phyloP scores from a whole-genome alignment of 2,329 filamentous ascomycete species.

The Colletotrichum lentis region DNA sequence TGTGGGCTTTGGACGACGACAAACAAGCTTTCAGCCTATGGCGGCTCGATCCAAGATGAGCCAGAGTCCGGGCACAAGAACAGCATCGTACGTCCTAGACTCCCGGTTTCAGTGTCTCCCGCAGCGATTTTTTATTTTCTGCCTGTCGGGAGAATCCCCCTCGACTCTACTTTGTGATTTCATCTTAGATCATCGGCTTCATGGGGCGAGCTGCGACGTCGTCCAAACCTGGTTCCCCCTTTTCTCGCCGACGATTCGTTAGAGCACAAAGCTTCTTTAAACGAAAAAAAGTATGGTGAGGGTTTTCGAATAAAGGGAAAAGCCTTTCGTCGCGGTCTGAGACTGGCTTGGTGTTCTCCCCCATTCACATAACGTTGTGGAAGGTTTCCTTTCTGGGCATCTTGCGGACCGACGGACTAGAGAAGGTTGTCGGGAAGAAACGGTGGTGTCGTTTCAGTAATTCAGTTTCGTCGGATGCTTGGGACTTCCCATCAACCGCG shows the following conservation, averaged over 20 bases:
- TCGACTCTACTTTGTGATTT: background rate
- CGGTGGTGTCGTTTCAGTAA: background rate
- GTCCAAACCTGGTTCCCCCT: background rate
- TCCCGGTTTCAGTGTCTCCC: background rate
- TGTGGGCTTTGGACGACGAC: background rate
- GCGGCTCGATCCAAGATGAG: background rate
- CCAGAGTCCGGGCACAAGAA: background rate
- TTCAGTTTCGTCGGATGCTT: background rate
- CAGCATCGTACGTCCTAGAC: background rate
- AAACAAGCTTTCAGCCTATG: background rate
- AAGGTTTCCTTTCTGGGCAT: background rate
- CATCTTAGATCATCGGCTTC: conserved; percentile 5
- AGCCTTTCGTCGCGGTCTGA: no score
- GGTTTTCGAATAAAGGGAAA: background rate
- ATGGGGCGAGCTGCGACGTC: background rate
- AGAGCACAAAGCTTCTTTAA: no score
- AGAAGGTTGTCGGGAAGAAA: background rate
- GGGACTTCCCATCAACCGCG: conserved; percentile 3
- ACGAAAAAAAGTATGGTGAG: background rate
- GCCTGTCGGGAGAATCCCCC: background rate
- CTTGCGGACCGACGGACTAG: no score
- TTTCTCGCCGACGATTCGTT: background rate
- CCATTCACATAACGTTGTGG: background rate
- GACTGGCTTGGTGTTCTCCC: background rate
- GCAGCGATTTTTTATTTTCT: background rate